phyloP scores from a whole-genome alignment of 1,284 basidiomycete species.

The Anthracocystis panici-leucophaei region DNA sequence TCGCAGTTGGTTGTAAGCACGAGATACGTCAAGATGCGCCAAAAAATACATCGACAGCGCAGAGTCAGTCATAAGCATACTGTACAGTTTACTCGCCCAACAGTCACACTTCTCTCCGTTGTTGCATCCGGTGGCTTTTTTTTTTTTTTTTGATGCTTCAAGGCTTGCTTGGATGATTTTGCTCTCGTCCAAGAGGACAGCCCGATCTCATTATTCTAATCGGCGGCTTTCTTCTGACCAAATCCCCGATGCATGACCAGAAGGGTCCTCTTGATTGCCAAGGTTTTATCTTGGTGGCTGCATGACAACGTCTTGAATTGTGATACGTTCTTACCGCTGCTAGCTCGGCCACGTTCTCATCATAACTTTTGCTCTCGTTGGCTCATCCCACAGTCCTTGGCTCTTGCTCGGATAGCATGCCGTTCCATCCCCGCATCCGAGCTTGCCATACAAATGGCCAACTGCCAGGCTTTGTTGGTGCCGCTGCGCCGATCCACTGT shows the following conservation, averaged over 20 bases:
- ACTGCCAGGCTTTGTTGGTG: background rate
- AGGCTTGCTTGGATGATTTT: too few relatives aligned
- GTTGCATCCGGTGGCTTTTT: too few relatives aligned
- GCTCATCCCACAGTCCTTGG: background rate
- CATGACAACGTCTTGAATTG: background rate
- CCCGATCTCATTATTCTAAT: background rate
- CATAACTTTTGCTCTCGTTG: background rate
- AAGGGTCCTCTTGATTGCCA: constrained; percentile 3
- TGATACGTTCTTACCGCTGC: constrained; percentile 8
- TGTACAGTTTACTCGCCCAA: background rate
- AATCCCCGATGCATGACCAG: background rate
- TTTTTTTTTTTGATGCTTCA: too few relatives aligned
- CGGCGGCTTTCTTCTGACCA: background rate
- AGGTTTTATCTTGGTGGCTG: background rate
- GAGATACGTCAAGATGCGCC: constrained; percentile 22
- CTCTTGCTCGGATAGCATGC: constrained; percentile 7
- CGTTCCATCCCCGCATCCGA: background rate
- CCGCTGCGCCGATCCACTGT: background rate
- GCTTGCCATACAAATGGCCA: background rate
- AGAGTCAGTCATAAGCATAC: background rate
- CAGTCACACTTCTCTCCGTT: too few relatives aligned
- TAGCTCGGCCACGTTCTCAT: background rate
- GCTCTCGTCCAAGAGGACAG: too few relatives aligned
- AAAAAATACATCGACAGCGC: background rate
- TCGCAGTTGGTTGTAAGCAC: constrained; percentile 9